These are phyloP conservation scores for Ligustrum vulgare DNA, from an alignment of 257 asterid species.

Conservation along the genomic window DNA sequence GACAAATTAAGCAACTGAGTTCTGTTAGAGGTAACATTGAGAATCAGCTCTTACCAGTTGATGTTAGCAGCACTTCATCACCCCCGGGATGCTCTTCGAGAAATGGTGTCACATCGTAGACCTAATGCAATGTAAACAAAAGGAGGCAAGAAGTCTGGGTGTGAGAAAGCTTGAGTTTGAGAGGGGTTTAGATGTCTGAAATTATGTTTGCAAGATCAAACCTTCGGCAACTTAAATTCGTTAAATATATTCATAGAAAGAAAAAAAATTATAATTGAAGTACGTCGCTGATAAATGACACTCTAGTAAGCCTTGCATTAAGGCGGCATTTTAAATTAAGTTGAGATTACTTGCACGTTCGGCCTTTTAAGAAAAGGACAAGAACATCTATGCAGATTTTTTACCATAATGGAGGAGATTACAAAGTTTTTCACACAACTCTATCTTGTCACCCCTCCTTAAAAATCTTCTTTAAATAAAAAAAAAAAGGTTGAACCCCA, in stretches of 20 bases:
- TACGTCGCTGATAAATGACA: too few relatives aligned
- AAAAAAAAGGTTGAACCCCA: too few relatives aligned
- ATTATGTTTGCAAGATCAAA: neutral
- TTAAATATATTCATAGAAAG: too few relatives aligned
- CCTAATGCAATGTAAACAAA: slow-evolving; percentile 34
- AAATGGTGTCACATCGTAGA: slow-evolving; percentile 55
- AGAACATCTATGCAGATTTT: too few relatives aligned
- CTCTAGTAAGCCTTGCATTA: too few relatives aligned
- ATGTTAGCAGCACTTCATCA: slow-evolving; percentile 49
- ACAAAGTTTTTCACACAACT: too few relatives aligned
- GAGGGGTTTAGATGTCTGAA: neutral
- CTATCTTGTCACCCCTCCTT: neutral
- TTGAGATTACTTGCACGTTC: too few relatives aligned
- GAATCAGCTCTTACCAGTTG: slow-evolving; percentile 42
- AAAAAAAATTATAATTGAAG: too few relatives aligned
- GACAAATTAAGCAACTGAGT: neutral
- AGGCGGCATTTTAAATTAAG: too few relatives aligned
- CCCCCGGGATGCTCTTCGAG: slow-evolving; percentile 82
- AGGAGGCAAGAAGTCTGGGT: neutral
- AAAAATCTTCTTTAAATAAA: too few relatives aligned
- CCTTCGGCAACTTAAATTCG: neutral
- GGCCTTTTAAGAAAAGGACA: too few relatives aligned
- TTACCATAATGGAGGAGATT: too few relatives aligned
- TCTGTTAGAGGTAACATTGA: neutral
- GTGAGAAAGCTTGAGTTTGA: neutral